Percentiles rank a stretch among this genome's conserved stretches.
Evolutionary conservation across 1,139 yeast genomes (phyloP).

Genomic region (Chernovozyma sophiae-reginae): DNA sequence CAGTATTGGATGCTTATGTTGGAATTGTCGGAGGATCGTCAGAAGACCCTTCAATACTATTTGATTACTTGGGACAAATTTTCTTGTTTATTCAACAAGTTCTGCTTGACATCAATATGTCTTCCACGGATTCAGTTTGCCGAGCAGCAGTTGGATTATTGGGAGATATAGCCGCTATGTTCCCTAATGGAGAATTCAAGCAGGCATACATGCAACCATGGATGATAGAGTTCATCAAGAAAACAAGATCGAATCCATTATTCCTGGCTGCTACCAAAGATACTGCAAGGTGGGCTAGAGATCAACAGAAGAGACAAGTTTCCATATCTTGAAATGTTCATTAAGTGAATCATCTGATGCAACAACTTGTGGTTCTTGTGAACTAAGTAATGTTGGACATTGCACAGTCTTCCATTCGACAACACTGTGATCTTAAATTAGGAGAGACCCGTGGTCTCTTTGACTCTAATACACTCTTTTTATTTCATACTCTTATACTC

Average conservation of each 20-base stretch:
- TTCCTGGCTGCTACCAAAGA: slow-evolving; percentile 70
- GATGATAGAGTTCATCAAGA: slow-evolving; percentile 74
- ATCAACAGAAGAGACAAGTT: slow-evolving; percentile 65
- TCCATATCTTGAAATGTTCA: not conserved
- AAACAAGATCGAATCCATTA: slow-evolving; percentile 59
- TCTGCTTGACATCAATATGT: slow-evolving; percentile 56
- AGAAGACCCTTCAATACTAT: slow-evolving; percentile 61
- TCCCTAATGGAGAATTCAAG: slow-evolving; percentile 68
- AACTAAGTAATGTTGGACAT: not conserved
- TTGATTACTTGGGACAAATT: slow-evolving; percentile 63
- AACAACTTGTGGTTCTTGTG: not conserved
- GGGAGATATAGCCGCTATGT: slow-evolving; percentile 91
- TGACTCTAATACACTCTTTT: too few species aligned
- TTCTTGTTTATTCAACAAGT: slow-evolving; percentile 64
- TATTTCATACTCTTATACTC: too few species aligned
- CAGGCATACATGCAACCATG: slow-evolving; percentile 65
- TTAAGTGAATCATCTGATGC: not conserved
- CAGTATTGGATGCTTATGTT: slow-evolving; percentile 90
- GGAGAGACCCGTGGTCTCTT: too few species aligned
- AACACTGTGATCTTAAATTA: too few species aligned
- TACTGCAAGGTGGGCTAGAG: slow-evolving; percentile 96
- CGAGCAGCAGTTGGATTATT: slow-evolving; percentile 81
- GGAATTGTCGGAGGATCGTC: slow-evolving; percentile 89
- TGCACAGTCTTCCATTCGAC: not conserved
- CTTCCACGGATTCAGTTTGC: slow-evolving; percentile 60